A percentile compares a stretch with the other conserved stretches of the same genome.
These are phyloP conservation scores for Trichoderma reesei DNA, from an alignment of 495 filamentous ascomycete genomes.

Conservation along the genomic window DNA sequence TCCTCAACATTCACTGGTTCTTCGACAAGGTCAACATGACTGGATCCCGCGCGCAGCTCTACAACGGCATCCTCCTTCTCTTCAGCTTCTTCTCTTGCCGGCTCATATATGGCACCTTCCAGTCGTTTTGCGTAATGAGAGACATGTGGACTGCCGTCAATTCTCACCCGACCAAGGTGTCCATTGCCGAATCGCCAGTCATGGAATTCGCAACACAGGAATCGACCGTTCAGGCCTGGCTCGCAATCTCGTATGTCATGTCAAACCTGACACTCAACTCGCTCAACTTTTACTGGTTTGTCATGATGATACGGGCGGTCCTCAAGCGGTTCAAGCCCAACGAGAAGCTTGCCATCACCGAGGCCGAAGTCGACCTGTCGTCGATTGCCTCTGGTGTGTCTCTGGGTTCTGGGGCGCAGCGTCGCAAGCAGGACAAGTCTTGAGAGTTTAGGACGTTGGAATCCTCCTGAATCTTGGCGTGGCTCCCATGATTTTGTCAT, in stretches of 20 bases:
- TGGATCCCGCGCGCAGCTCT: constrained; percentile 66
- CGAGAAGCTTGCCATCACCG: background rate
- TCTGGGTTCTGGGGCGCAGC: background rate
- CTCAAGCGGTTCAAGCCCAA: constrained; percentile 66
- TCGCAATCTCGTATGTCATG: constrained; percentile 63
- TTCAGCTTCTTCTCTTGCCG: constrained; percentile 78
- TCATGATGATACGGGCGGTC: constrained; percentile 90
- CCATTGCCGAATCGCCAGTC: constrained; percentile 21
- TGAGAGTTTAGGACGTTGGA: background rate
- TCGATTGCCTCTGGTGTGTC: constrained; percentile 7
- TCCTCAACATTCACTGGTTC: constrained; percentile 99
- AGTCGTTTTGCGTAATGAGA: constrained; percentile 61
- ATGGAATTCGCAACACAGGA: constrained; percentile 38
- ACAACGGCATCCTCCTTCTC: constrained; percentile 72
- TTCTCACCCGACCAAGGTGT: constrained; percentile 24
- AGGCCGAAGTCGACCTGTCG: constrained; percentile 12
- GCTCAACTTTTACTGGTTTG: constrained; percentile 94
- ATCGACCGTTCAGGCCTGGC: constrained; percentile 63
- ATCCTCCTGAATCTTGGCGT: background rate
- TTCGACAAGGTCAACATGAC: constrained; percentile 95
- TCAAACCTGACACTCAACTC: constrained; percentile 74
- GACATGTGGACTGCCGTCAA: constrained; percentile 66
- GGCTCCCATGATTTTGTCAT: background rate
- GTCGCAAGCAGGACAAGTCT: background rate
- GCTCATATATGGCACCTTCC: constrained; percentile 84